Evolutionary conservation across 805 yeast species (phyloP).

Genomic region (Candida morakotiae): DNA sequence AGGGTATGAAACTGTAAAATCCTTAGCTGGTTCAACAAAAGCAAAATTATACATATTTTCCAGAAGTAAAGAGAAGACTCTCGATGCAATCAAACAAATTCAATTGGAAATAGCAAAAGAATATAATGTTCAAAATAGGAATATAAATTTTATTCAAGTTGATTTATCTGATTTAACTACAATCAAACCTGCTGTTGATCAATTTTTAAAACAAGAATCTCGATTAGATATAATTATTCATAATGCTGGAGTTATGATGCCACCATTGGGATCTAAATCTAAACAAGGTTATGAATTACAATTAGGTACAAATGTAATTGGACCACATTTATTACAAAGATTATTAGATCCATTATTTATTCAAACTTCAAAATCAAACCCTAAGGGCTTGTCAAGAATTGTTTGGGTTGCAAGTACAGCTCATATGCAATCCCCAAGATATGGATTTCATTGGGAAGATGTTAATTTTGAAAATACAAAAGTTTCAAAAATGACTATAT

Average conservation of each 20-base stretch:
- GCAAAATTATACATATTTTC: constrained; percentile 33
- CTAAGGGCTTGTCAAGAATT: constrained; percentile 26
- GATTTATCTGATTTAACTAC: constrained; percentile 38
- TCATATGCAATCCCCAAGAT: constrained; percentile 22
- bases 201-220: constrained; percentile 12
- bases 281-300: constrained; percentile 36
- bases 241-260: constrained; percentile 26
- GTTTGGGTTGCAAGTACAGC: constrained; percentile 44
- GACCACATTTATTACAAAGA: constrained; percentile 9
- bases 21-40: constrained; percentile 24
- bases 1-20: constrained; percentile 20
- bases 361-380: constrained; percentile 20
- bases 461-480: constrained; percentile 17
- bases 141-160: constrained; percentile 16
- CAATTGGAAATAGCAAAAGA: constrained; percentile 17
- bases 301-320: constrained; percentile 27
- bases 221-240: constrained; percentile 20
- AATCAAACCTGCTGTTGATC: constrained; percentile 32
- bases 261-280: constrained; percentile 15
- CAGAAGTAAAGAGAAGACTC: constrained; percentile 29
- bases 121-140: constrained; percentile 6
- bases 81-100: constrained; percentile 21
- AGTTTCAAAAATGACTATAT: constrained; percentile 13
- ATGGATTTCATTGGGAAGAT: constrained; percentile 33
- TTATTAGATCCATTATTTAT: constrained; percentile 9